Evolutionary conservation across 345 rosid genomes (phyloP).

Genomic region (Cardiospermum halicacabum): DNA sequence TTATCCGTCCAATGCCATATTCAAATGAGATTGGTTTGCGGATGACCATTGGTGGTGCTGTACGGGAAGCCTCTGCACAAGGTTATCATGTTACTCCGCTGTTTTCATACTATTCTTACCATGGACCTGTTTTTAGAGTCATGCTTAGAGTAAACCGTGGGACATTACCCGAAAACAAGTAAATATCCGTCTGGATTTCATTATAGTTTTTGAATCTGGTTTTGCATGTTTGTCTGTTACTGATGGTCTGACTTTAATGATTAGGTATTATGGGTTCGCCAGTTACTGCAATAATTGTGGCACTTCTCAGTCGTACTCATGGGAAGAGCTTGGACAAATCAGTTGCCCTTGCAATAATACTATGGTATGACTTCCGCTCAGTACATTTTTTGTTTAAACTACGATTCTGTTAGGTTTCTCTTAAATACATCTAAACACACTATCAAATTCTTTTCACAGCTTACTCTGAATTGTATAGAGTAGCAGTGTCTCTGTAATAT

Average conservation of each 20-base stretch:
- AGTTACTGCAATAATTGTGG: slow-evolving; percentile 73
- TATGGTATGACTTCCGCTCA: slow-evolving; percentile 23
- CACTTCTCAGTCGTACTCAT: slow-evolving; percentile 48
- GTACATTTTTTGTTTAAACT: not conserved
- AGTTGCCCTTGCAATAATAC: slow-evolving; percentile 51
- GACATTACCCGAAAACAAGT: slow-evolving; percentile 59
- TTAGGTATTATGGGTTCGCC: slow-evolving; percentile 83
- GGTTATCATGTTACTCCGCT: slow-evolving; percentile 75
- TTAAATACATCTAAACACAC: not conserved
- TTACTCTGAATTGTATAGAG: not conserved
- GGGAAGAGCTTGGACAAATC: slow-evolving; percentile 65
- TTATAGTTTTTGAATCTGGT: not conserved
- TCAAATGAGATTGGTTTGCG: slow-evolving; percentile 85
- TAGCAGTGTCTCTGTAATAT: slow-evolving; percentile 1
- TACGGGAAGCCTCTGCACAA: slow-evolving; percentile 75
- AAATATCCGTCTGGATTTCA: not conserved
- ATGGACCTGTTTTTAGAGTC: slow-evolving; percentile 82
- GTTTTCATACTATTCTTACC: slow-evolving; percentile 77
- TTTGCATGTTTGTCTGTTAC: slow-evolving; percentile 13
- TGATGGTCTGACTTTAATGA: slow-evolving; percentile 10
- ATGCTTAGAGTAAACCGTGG: slow-evolving; percentile 62
- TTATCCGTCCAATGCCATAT: slow-evolving; percentile 82
- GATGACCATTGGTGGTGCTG: slow-evolving; percentile 89
- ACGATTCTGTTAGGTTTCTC: not conserved
- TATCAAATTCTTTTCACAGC: not conserved